Conservation (phyloP, 805 yeast species). For the Kuraishia molischiana region DNA sequence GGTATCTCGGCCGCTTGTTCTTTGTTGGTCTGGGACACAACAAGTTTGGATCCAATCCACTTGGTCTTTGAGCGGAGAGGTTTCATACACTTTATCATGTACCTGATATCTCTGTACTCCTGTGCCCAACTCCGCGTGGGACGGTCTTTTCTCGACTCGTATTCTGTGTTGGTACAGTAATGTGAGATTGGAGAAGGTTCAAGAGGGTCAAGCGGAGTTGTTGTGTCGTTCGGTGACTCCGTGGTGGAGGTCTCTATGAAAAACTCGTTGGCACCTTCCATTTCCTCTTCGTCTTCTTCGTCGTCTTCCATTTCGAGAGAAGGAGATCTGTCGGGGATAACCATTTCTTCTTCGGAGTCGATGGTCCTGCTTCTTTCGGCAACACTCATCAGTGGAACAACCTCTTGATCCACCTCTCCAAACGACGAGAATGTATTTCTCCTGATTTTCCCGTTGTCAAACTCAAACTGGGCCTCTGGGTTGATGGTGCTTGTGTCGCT, state of each 20-base stretch:
- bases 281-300: not conserved
- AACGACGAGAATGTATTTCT: conserved; percentile 2
- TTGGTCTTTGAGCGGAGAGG: conserved; percentile 1
- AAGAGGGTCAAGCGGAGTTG: not conserved
- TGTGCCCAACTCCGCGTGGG: not conserved
- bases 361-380: not conserved
- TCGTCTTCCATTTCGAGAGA: too few relatives aligned
- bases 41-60: conserved; percentile 2
- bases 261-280: not conserved
- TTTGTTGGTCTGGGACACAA: not conserved
- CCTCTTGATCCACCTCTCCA: not conserved
- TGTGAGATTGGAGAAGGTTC: not conserved
- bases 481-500: not conserved
- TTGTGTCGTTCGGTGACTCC: not conserved
- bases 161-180: not conserved
- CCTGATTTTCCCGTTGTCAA: not conserved
- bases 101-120: conserved; percentile 2
- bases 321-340: not conserved
- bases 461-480: not conserved
- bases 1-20: not conserved
- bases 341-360: not conserved
- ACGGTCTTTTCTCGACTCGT: not conserved
- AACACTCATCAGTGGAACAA: not conserved
- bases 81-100: conserved; percentile 2
- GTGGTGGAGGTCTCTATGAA: not conserved